These are phyloP conservation scores for Casuarina equisetifolia DNA, from an alignment of 306 rosid species.

Conservation along the genomic window DNA sequence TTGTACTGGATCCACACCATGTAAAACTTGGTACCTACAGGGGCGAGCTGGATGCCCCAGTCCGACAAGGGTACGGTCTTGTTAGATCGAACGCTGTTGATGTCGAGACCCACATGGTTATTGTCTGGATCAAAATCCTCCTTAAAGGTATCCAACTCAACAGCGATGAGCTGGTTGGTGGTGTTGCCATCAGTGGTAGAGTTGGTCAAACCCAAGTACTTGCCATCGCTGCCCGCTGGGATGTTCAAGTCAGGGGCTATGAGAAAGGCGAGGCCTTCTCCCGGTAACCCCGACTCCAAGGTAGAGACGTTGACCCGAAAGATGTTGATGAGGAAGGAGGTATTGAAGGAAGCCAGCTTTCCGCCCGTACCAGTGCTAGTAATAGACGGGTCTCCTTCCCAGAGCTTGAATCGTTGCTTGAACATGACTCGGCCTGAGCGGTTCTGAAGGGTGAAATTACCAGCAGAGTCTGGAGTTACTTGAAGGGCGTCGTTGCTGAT, in stretches of 20 bases:
- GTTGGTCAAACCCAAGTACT: constrained; percentile 71
- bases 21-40: constrained; percentile 22
- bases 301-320: constrained; percentile 23
- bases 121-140: constrained; percentile 53
- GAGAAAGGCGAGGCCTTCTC: constrained; percentile 65
- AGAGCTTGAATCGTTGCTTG: constrained; percentile 43
- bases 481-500: constrained; percentile 54
- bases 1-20: constrained; percentile 63
- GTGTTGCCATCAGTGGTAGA: constrained; percentile 51
- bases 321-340: constrained; percentile 59
- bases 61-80: constrained; percentile 29
- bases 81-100: constrained; percentile 51
- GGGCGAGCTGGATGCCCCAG: constrained; percentile 45
- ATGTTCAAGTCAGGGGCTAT: constrained; percentile 39
- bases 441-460: constrained; percentile 26
- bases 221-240: constrained; percentile 48
- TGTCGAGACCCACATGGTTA: constrained; percentile 66
- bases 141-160: constrained; percentile 70
- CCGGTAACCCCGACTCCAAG: constrained; percentile 3
- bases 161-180: constrained; percentile 52
- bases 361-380: not conserved
- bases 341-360: constrained; percentile 53
- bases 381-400: constrained; percentile 25
- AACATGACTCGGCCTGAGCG: constrained; percentile 51
- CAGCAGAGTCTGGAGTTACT: constrained; percentile 61